These are phyloP conservation scores for Wickerhamomyces ciferrii DNA, from an alignment of 805 yeast genomes.

Conservation along the genomic window DNA sequence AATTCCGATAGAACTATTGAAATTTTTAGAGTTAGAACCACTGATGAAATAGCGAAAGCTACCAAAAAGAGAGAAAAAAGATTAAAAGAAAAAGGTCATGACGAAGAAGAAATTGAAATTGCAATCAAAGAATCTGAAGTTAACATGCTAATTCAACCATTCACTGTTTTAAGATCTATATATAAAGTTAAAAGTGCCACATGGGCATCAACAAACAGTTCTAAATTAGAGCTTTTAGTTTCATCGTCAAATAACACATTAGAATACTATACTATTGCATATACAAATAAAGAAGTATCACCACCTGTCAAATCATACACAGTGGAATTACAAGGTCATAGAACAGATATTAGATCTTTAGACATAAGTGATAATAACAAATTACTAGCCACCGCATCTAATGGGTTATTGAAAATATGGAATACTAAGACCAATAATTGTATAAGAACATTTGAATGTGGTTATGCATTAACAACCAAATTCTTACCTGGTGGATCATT, in stretches of 20 bases:
- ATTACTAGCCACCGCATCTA: constrained; percentile 83
- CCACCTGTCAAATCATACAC: constrained; percentile 44
- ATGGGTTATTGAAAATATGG: constrained; percentile 88
- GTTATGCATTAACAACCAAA: constrained; percentile 74
- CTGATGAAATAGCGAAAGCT: constrained; percentile 76
- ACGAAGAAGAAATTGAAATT: constrained; percentile 52
- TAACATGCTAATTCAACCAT: constrained; percentile 60
- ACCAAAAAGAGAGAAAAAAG: constrained; percentile 73
- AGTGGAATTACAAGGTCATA: constrained; percentile 79
- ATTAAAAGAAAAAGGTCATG: constrained; percentile 62
- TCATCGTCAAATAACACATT: constrained; percentile 71
- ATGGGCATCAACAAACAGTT: constrained; percentile 50
- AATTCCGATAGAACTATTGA: constrained; percentile 81
- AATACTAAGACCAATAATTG: constrained; percentile 69
- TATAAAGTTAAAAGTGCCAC: constrained; percentile 59
- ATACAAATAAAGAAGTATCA: constrained; percentile 46
- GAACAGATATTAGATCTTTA: constrained; percentile 82
- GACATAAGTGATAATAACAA: constrained; percentile 79
- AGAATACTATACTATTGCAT: constrained; percentile 64
- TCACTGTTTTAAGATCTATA: constrained; percentile 58
- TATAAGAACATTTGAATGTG: constrained; percentile 82
- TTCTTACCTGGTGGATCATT: constrained; percentile 91
- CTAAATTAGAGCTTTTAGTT: constrained; percentile 54
- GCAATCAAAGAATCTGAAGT: constrained; percentile 43
- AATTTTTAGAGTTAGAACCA: constrained; percentile 67